Percentiles rank a stretch among this genome's conserved stretches.
These are phyloP conservation scores for Saccharomycopsis sp. DNA, from an alignment of 805 yeast species.

Conservation along the genomic window DNA sequence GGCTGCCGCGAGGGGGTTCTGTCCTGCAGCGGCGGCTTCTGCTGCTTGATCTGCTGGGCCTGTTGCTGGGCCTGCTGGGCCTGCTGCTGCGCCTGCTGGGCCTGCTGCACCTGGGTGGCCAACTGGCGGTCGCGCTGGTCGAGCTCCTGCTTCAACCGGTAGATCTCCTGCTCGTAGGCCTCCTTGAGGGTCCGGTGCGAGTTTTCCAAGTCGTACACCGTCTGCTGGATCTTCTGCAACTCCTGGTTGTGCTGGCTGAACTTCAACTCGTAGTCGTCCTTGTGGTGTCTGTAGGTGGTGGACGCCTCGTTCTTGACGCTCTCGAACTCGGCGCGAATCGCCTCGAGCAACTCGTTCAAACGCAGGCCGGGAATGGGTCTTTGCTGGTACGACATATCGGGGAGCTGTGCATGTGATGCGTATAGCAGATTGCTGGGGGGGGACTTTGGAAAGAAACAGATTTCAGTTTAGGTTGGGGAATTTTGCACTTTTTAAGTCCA, in stretches of 20 bases:
- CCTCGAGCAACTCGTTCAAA: constrained; percentile 79
- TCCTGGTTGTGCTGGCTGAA: constrained; percentile 88
- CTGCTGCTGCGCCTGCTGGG: constrained; percentile 29
- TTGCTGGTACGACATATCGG: not conserved
- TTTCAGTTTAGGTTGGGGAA: not conserved
- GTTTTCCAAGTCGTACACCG: constrained; percentile 88
- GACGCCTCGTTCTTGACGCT: constrained; percentile 80
- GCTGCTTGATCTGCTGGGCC: constrained; percentile 26
- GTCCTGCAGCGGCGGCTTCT: constrained; percentile 9
- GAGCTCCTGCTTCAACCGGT: constrained; percentile 76
- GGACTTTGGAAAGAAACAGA: not conserved
- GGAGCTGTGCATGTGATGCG: no score
- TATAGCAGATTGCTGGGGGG: no score
- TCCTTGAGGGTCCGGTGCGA: constrained; percentile 94
- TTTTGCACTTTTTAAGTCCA: no score
- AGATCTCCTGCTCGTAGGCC: constrained; percentile 89
- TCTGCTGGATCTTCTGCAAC: constrained; percentile 87
- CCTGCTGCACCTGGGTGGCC: constrained; percentile 38
- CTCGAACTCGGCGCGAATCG: constrained; percentile 87
- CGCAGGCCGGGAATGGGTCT: constrained; percentile 24
- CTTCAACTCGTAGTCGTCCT: constrained; percentile 86
- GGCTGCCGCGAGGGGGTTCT: constrained; percentile 9
- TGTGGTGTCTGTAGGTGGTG: constrained; percentile 68
- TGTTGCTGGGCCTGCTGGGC: constrained; percentile 26
- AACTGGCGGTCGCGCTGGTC: constrained; percentile 69